Conservation (phyloP, 225 moss, liverwort and hornwort species). For the Thuidium tamariscinum region DNA sequence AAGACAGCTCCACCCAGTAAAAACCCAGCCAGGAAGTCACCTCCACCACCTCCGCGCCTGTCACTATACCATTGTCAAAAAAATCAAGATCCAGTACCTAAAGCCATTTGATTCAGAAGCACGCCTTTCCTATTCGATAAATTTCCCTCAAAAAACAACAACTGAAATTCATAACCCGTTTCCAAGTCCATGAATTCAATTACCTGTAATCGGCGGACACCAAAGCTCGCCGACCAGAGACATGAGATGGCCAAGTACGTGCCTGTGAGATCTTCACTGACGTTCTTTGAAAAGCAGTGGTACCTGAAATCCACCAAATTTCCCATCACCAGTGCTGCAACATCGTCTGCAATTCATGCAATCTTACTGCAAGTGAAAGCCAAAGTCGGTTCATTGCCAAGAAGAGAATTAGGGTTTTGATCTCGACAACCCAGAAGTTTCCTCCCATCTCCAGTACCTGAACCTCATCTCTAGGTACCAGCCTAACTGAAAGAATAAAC, state of each 20-base stretch:
- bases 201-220: constrained; percentile 45
- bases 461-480: not conserved
- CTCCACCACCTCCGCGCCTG: constrained; percentile 90
- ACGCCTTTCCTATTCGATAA: not conserved
- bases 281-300: not conserved
- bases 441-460: not conserved
- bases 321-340: not conserved
- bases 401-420: not conserved
- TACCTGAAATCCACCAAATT: constrained; percentile 14
- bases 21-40: constrained; percentile 91
- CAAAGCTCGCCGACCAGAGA: constrained; percentile 15
- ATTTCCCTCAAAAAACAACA: not conserved
- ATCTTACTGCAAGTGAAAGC: not conserved
- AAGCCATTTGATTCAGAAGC: not conserved
- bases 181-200: not conserved
- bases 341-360: not conserved
- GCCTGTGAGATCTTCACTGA: constrained; percentile 6
- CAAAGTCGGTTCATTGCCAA: not conserved
- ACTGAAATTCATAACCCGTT: not conserved
- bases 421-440: not conserved
- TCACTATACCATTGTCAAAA: constrained; percentile 23
- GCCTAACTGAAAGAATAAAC: not conserved
- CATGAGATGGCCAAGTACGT: constrained; percentile 7
- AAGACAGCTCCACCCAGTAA: constrained; percentile 87
- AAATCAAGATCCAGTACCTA: not conserved